These are phyloP conservation scores for Malania oleifera DNA, from an alignment of 164 flowering plant species.

Conservation along the genomic window DNA sequence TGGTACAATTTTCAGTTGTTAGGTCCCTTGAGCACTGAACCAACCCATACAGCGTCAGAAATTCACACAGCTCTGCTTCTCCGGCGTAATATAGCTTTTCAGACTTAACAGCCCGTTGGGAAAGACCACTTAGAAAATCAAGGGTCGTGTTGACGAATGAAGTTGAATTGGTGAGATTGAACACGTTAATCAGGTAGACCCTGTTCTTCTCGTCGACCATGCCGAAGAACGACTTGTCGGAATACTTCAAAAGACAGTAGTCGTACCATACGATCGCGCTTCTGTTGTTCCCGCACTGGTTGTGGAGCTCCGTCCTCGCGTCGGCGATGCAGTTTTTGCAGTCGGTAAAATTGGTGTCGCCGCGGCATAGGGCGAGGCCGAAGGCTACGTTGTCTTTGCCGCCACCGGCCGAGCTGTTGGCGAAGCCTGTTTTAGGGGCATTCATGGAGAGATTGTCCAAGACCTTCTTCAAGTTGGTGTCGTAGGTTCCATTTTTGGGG, in stretches of 20 bases:
- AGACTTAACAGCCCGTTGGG: not conserved
- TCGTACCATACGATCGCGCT: not conserved
- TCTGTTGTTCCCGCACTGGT: not conserved
- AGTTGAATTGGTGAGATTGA: not conserved
- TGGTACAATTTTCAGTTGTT: not conserved
- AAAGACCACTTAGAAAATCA: not conserved
- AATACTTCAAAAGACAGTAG: not conserved
- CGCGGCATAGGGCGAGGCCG: constrained; percentile 3
- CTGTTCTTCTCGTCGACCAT: not conserved
- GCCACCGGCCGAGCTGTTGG: not conserved
- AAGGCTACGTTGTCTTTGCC: not conserved
- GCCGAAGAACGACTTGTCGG: not conserved
- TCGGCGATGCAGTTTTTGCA: not conserved
- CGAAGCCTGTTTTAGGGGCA: not conserved
- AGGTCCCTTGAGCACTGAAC: constrained; percentile 2
- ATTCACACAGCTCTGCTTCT: not conserved
- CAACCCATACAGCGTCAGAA: not conserved
- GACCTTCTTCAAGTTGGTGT: not conserved
- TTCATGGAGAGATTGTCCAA: not conserved
- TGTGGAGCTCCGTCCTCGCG: not conserved
- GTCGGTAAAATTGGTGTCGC: not conserved
- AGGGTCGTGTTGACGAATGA: no score
- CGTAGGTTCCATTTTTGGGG: not conserved
- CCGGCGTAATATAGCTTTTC: not conserved
- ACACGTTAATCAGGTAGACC: not conserved